phyloP scores from a whole-genome alignment of 106 monocot genomes.

The Apostasia ramifera region DNA sequence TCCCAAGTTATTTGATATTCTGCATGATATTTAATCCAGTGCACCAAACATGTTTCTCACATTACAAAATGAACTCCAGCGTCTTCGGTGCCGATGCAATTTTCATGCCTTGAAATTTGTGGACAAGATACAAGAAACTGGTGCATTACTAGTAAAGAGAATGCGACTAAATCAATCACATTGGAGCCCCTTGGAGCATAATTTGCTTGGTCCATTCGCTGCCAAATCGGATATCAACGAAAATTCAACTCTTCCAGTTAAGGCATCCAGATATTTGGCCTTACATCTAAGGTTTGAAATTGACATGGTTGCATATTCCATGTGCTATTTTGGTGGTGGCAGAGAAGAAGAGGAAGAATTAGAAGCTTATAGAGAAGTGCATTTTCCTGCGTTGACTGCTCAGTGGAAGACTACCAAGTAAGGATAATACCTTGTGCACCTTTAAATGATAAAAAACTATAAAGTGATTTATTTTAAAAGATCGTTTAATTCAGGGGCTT shows the following conservation, averaged over 20 bases:
- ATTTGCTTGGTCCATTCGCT: constrained; percentile 57
- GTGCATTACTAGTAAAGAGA: constrained; percentile 78
- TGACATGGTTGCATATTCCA: constrained; percentile 98
- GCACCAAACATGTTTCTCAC: background rate
- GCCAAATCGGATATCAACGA: constrained; percentile 16
- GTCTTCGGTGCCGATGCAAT: constrained; percentile 93
- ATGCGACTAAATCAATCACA: constrained; percentile 43
- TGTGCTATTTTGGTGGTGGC: constrained; percentile 97
- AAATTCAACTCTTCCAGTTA: constrained; percentile 8
- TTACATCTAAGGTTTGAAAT: constrained; percentile 97
- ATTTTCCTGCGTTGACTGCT: constrained; percentile 79
- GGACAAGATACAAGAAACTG: constrained; percentile 73
- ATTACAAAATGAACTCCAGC: constrained; percentile 37
- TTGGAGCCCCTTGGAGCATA: constrained; percentile 44
- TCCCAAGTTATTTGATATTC: too few species aligned
- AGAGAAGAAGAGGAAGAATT: constrained; percentile 89
- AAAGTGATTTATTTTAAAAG: background rate
- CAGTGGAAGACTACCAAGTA: constrained; percentile 67
- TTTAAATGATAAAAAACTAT: background rate
- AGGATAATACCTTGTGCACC: constrained; percentile 1
- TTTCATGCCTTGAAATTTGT: constrained; percentile 92
- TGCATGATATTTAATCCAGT: background rate
- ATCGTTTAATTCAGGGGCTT: background rate
- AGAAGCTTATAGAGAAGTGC: constrained; percentile 69
- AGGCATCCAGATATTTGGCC: constrained; percentile 66